Evolutionary conservation across 164 flowering plant species (phyloP), one percentile per base, ranked within the genome.

Genomic region (Taxillus chinensis): DNA sequence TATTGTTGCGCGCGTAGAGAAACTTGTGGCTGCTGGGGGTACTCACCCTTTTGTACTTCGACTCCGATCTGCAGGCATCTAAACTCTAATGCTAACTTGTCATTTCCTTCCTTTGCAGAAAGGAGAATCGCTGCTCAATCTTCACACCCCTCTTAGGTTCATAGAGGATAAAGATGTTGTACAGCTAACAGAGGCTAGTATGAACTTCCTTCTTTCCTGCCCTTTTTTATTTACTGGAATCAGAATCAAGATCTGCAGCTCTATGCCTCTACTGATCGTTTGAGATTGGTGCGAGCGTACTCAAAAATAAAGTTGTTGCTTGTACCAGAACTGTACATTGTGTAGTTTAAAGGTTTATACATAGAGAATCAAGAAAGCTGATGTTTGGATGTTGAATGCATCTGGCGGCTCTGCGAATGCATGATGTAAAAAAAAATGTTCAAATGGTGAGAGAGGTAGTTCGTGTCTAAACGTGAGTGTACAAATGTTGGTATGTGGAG

Each of bases 1-100:
- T 61, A 90, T 90, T 59, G 97, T 87, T 71, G 92, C 95, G 1
- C 92, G 97, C 63, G 90, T 90, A 63, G 97, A 90, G 78, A 86
- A 90, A 74, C 95, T 90, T 53, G 83, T 87, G 58, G 89, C 90
- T 60, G 92, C 89, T 73, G 96, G 95, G 66, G 96, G 96, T 89
- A 81, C 8, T 13, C 5, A 27, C 61, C 39, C 55, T 53, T 57
- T 48, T 12, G 51, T 48, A 4, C 9, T 48, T 48, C 6, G 4
- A 48, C 12, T 12, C 0, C 51, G 27, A n/a, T n/a, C n/a, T n/a
- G 27, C 51, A 48, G 46, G 7, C 7, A 6, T 9, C 10, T 43
- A 43, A 43, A 43, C 42, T 63, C 57, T 41, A 45, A 63, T 37
- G 56, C 10, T 39, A 46, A 41, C 48, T 27, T 37, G 15, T 15